A percentile compares a stretch with the other conserved stretches of the same genome.
Conservation (phyloP, 148 eudicot genomes). For the Rhododendron mucronatum region DNA sequence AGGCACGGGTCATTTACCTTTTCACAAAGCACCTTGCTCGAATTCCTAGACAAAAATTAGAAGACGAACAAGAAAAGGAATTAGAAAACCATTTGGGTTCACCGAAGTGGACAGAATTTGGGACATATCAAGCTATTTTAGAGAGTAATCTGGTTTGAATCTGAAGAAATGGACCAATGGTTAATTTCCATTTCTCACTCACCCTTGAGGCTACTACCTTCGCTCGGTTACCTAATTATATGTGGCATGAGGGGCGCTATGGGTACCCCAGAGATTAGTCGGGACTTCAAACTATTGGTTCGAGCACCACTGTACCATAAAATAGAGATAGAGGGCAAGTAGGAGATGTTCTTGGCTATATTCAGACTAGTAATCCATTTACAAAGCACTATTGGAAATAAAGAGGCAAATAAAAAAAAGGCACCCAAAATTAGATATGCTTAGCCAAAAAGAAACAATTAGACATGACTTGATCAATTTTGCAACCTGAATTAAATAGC, state of each 20-base stretch:
- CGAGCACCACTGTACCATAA: neutral
- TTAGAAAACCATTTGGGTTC: neutral
- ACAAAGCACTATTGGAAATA: neutral
- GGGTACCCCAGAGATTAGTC: neutral
- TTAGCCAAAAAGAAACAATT: neutral
- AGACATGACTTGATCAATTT: neutral
- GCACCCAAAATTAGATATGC: neutral
- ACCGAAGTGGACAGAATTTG: no score
- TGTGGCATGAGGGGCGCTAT: neutral
- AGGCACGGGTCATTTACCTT: neutral
- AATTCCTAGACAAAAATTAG: neutral
- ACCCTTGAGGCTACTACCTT: neutral
- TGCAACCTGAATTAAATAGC: neutral
- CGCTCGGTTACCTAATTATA: neutral
- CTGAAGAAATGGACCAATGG: neutral
- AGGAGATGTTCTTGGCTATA: neutral
- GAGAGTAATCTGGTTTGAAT: neutral
- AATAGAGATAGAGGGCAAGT: neutral
- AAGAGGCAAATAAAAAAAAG: neutral
- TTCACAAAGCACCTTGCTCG: neutral
- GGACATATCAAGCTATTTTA: neutral
- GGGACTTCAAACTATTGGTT: neutral
- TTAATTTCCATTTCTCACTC: neutral
- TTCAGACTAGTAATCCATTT: neutral
- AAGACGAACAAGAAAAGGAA: neutral